Base-by-base conservation (phyloP, 2,329 filamentous ascomycete species). In the Talaromyces sp. region DNA sequence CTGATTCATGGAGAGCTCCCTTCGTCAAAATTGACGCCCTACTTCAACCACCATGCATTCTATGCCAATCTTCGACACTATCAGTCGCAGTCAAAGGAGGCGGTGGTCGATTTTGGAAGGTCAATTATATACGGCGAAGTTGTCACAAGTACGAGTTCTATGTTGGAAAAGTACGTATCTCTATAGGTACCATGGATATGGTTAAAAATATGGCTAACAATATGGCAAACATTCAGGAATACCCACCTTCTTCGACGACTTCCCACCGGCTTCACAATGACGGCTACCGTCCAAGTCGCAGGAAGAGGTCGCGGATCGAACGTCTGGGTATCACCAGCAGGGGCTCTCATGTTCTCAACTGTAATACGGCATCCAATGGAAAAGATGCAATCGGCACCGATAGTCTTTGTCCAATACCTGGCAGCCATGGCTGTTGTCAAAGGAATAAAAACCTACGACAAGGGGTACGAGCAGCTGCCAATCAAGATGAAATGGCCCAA, bases 401-500 rank as follows among this genome's bases (percentile, higher is more conserved):
- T 98, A 10, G 89, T 97, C 0, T 98, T 99, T 77, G 84, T 98
- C 33, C 95, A 98, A 76, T 99, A 99, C 74, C 85, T 99, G 14
- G 88, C 92, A 0, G 93, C 93, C 0, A 86, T 99, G 54, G 93
- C 95, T 47, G 90, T 94, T 48, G 90, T 96, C 2, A 86, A 91
- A 67, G 94, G 92, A 0, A 88, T 98, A 67, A 89, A 91, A 68
- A 84, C 83, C 31, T 98, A 98, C 73, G 92, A 89, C 58, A 78
- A 78, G 2, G 91, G 89, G 8, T 98, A 96, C 76, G 83, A 86
- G 6, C 82, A 87, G 0, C 77, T 98, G 4, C 91, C 91, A 0
- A 84, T 99, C 47, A 93, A 91, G 74, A 80, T 99, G 37, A 99
- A 99, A 77, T 99, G 95, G 95, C 95, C 95, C 11, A 99, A 99